Evolutionary conservation across 2,329 filamentous ascomycete species (phyloP).

Genomic region (Chaetomium sp.): DNA sequence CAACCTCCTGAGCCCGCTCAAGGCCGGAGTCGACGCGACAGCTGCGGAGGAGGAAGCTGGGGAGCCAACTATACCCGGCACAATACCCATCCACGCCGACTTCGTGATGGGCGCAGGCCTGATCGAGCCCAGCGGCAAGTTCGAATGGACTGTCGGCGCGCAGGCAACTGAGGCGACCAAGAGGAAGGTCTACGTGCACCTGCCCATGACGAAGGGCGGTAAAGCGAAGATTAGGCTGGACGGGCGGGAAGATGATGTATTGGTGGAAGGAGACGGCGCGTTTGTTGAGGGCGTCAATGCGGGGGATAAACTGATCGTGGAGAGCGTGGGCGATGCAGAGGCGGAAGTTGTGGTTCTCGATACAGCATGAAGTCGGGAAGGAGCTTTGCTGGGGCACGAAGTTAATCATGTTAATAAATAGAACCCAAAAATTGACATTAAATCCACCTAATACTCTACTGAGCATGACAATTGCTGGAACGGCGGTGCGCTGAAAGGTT

Average conservation of each 20-base stretch:
- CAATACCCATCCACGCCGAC: conserved; percentile 79
- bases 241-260: conserved; percentile 57
- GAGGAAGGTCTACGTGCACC: conserved; percentile 72
- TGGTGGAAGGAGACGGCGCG: conserved; percentile 75
- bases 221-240: conserved; percentile 65
- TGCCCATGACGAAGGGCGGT: conserved; percentile 72
- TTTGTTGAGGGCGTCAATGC: conserved; percentile 61
- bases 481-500: too few species aligned
- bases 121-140: conserved; percentile 56
- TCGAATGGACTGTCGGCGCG: conserved; percentile 66
- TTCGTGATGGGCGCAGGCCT: conserved; percentile 76
- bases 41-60: conserved; percentile 57
- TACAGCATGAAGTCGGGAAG: conserved; percentile 40
- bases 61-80: conserved; percentile 53
- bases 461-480: too few species aligned
- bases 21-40: conserved; percentile 57
- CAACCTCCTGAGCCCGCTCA: conserved; percentile 68
- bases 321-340: conserved; percentile 62
- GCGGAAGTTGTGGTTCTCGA: conserved; percentile 65
- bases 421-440: neutral
- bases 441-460: neutral
- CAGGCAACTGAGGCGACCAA: conserved; percentile 44
- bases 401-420: neutral
- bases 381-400: neutral
- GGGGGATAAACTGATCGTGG: conserved; percentile 57